Base-by-base conservation (phyloP, 352 stramenopile species). In the Globisporangium uncinulatum region DNA sequence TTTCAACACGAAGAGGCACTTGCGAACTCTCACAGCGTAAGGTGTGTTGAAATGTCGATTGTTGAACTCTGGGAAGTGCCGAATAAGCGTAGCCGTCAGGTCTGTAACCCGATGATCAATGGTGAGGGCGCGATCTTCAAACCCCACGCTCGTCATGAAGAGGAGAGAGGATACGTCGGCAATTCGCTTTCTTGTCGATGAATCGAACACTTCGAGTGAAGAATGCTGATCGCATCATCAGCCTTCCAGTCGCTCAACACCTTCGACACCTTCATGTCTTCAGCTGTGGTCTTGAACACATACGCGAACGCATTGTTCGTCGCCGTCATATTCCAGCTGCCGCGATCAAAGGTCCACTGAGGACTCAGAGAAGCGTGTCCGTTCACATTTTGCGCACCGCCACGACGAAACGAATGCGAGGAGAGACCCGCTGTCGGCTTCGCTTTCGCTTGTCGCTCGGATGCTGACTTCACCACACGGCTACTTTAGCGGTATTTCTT, bases 311-410 rank as follows among this genome's bases (percentile, higher is more conserved):
- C 61, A 41, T 73, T 75, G 56, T 63, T 77, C 2, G 46, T 63
- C 1, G 57, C 60, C 0, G 17, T 66, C 59, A 76, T 60, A 43
- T 76, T 69, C 69, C 72, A 74, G 1, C 55, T 45, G 3, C 64
- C 67, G 0, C 68, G 49, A 10, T 79, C 56, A 9, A 76, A 69
- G 29, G 67, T 76, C 56, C 66, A 80, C 21, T 65, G 56, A 0
- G 59, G 11, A 4, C 45, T 45, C 4, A 69, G 43, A 0, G 31
- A 21, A 1, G 56, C 32, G 14, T 63, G 54, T 0, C 43, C 48
- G 29, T 78, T 73, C 0, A 59, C 61, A 13, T 69, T 45, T 36
- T 81, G 60, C 0, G 58, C 60, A 0, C 60, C 64, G 1, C 66
- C 62, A 3, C 65, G 60, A 1, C 60, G 44, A 10, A 74, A 69